A percentile compares a stretch with the other conserved stretches of the same genome.
Evolutionary conservation across 495 filamentous ascomycete species (phyloP).

Genomic region (Glarea lozoyensis): DNA sequence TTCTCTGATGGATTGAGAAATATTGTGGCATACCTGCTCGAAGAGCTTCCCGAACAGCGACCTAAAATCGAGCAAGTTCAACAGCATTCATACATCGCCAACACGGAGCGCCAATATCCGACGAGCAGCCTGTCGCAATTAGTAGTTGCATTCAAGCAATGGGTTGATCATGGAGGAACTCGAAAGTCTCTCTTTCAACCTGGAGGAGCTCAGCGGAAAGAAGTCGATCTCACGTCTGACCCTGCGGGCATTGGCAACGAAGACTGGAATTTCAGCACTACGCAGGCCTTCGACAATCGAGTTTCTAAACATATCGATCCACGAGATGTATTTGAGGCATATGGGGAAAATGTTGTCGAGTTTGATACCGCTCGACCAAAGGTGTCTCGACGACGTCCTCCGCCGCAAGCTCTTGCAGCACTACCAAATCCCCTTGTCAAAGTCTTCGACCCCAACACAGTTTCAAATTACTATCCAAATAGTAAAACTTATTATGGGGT

Average conservation of each 20-base stretch:
- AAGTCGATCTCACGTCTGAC: conserved; percentile 39
- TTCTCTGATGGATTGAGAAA: conserved; percentile 69
- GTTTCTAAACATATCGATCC: conserved; percentile 35
- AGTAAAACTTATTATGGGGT: conserved; percentile 40
- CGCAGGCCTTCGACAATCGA: conserved; percentile 68
- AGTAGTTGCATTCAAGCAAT: conserved; percentile 71
- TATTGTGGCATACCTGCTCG: conserved; percentile 71
- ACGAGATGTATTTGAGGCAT: conserved; percentile 41
- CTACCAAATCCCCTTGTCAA: conserved; percentile 43
- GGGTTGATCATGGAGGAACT: conserved; percentile 78
- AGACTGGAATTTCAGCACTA: conserved; percentile 91
- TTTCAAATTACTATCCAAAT: conserved; percentile 48
- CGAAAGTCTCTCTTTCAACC: conserved; percentile 73
- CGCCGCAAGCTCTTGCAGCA: conserved; percentile 36
- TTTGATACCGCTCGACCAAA: conserved; percentile 31
- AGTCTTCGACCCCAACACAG: conserved; percentile 48
- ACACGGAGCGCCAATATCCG: conserved; percentile 60
- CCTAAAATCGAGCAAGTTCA: conserved; percentile 63
- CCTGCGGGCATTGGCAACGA: conserved; percentile 39
- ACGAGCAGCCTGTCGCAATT: conserved; percentile 59
- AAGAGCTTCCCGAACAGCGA: conserved; percentile 63
- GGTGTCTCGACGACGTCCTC: conserved; percentile 35
- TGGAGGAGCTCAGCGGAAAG: conserved; percentile 65
- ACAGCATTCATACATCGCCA: conserved; percentile 51
- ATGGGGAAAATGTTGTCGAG: conserved; percentile 31